Evolutionary conservation across 805 yeast species (phyloP).

Genomic region (Kodamaea nitidulidarum): DNA sequence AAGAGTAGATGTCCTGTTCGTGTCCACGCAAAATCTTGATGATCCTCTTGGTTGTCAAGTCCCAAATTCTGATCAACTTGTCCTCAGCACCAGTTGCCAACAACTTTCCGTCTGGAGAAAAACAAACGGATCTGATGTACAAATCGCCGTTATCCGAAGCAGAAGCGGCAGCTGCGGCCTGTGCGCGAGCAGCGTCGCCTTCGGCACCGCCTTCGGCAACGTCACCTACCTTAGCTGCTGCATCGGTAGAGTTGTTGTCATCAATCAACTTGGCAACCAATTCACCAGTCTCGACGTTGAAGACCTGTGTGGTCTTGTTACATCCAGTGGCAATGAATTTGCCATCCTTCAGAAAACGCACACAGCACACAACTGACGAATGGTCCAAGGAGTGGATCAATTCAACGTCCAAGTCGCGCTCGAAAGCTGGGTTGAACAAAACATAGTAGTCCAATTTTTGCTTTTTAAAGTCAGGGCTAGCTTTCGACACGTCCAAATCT

Average conservation of each 20-base stretch:
- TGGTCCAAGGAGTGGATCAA: constrained; percentile 88
- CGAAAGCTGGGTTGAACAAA: constrained; percentile 81
- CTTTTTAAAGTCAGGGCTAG: constrained; percentile 74
- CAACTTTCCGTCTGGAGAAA: constrained; percentile 88
- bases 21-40: constrained; percentile 87
- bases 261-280: constrained; percentile 82
- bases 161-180: constrained; percentile 20
- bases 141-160: constrained; percentile 70
- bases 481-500: constrained; percentile 75
- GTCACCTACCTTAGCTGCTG: constrained; percentile 29
- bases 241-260: constrained; percentile 48
- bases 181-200: constrained; percentile 19
- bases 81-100: constrained; percentile 94
- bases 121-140: constrained; percentile 92
- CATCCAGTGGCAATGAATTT: constrained; percentile 94
- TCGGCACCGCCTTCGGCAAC: constrained; percentile 20
- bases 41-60: constrained; percentile 76
- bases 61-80: constrained; percentile 93
- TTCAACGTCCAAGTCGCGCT: constrained; percentile 69
- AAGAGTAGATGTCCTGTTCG: constrained; percentile 94
- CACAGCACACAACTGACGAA: constrained; percentile 94
- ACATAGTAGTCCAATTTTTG: constrained; percentile 82
- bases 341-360: constrained; percentile 87
- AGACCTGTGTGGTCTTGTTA: constrained; percentile 92
- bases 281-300: constrained; percentile 87